Evolutionary conservation across 441 rosid genomes (phyloP).

Genomic region (Croton setiger): DNA sequence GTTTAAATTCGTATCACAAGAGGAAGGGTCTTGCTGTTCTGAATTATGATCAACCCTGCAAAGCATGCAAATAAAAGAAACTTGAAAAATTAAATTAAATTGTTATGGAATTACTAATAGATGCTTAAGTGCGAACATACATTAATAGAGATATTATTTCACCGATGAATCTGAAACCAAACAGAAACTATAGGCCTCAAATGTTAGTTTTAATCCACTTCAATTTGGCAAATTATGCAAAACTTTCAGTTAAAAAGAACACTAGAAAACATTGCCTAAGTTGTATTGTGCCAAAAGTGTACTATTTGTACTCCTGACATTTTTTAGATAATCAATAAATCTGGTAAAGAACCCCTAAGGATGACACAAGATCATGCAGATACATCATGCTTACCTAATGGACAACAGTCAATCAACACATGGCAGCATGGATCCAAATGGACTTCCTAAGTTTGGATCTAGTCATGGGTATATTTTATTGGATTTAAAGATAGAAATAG

Average conservation of each 20-base stretch:
- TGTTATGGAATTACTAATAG: background rate
- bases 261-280: background rate
- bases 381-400: too few relatives aligned
- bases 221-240: background rate
- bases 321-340: background rate
- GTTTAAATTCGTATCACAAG: slow-evolving; percentile 30
- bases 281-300: background rate
- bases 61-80: slow-evolving; percentile 18
- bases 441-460: too few relatives aligned
- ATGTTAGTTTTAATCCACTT: background rate
- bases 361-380: background rate
- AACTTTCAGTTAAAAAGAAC: background rate
- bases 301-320: background rate
- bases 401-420: too few relatives aligned
- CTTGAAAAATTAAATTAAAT: background rate
- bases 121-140: background rate
- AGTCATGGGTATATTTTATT: too few relatives aligned
- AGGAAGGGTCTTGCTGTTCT: slow-evolving; percentile 31
- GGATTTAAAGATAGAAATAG: too few relatives aligned
- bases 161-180: background rate
- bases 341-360: background rate
- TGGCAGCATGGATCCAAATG: too few relatives aligned
- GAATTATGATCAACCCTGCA: slow-evolving; percentile 39
- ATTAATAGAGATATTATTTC: background rate
- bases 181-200: background rate